Evolutionary conservation across 768 basidiomycete species (phyloP).

Genomic region (Boletus reticulatus): DNA sequence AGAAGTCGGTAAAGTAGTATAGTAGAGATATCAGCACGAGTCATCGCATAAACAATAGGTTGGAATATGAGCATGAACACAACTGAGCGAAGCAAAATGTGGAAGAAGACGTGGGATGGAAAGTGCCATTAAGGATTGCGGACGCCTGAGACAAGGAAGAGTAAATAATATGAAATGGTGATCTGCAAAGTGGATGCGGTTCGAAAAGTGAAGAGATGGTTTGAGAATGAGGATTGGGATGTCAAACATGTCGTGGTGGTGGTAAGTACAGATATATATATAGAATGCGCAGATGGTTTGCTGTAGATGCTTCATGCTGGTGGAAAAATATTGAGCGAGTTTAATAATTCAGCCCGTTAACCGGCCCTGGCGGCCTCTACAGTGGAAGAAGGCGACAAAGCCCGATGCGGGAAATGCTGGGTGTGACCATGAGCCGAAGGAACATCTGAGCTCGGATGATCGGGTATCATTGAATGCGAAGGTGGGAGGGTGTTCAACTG

Average conservation of each 20-base stretch:
- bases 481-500: slow-evolving; percentile 26
- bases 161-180: slow-evolving; percentile 30
- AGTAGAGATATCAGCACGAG: slow-evolving; percentile 32
- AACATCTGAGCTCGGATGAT: slow-evolving; percentile 32
- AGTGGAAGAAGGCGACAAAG: slow-evolving; percentile 38
- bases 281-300: slow-evolving; percentile 40
- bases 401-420: slow-evolving; percentile 39
- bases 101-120: slow-evolving; percentile 16
- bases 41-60: slow-evolving; percentile 30
- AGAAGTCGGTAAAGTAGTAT: slow-evolving; percentile 31
- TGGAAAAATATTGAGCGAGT: slow-evolving; percentile 37
- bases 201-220: slow-evolving; percentile 20
- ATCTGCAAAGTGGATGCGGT: slow-evolving; percentile 29
- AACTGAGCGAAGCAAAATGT: slow-evolving; percentile 12
- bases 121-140: slow-evolving; percentile 32
- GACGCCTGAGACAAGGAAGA: slow-evolving; percentile 18
- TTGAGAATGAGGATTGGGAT: slow-evolving; percentile 29
- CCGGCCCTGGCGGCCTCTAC: slow-evolving; percentile 39
- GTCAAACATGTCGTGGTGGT: slow-evolving; percentile 35
- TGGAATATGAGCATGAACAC: slow-evolving; percentile 22
- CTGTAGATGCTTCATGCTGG: slow-evolving; percentile 40
- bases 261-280: slow-evolving; percentile 41
- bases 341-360: slow-evolving; percentile 39
- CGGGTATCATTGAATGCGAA: slow-evolving; percentile 37
- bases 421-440: slow-evolving; percentile 33